phyloP scores from a whole-genome alignment of 257 asterid species.

The Solanum piurae region DNA sequence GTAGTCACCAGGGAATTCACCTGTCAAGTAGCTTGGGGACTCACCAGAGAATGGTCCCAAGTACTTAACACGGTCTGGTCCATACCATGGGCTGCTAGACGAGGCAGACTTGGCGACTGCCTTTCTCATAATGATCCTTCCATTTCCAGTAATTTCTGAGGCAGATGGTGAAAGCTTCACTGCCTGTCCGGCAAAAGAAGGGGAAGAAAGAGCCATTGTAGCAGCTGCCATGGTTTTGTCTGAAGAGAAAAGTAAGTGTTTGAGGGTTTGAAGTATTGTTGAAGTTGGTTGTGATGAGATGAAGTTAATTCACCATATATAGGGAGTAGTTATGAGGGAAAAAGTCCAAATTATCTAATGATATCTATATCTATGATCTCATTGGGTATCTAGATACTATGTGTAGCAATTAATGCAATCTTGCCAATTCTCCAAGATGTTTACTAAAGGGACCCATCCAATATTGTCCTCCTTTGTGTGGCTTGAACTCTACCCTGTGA shows the following conservation, averaged over 20 bases:
- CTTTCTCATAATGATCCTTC: constrained; percentile 11
- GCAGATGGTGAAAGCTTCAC: constrained; percentile 3
- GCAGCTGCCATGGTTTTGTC: constrained; percentile 1
- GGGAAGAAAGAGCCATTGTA: constrained; percentile 18
- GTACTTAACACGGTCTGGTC: constrained; percentile 52
- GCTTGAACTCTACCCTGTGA: neutral
- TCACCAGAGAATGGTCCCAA: constrained; percentile 66
- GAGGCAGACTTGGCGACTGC: constrained; percentile 6
- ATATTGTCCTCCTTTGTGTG: neutral
- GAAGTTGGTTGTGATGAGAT: neutral
- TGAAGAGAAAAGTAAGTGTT: neutral
- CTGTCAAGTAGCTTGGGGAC: constrained; percentile 57
- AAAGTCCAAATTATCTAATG: neutral
- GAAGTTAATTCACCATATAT: neutral
- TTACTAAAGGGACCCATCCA: neutral
- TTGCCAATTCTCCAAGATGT: neutral
- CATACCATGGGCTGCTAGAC: constrained; percentile 59
- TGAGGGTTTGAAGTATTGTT: neutral
- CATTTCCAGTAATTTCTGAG: neutral
- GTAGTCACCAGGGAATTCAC: constrained; percentile 67
- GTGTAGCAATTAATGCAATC: neutral
- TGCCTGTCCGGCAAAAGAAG: constrained; percentile 7
- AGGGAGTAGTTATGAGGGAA: neutral
- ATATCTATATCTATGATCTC: neutral
- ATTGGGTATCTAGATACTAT: neutral